Base-by-base conservation (phyloP, 371 early-diverging fungal genomes). In the Mucor irregularis region DNA sequence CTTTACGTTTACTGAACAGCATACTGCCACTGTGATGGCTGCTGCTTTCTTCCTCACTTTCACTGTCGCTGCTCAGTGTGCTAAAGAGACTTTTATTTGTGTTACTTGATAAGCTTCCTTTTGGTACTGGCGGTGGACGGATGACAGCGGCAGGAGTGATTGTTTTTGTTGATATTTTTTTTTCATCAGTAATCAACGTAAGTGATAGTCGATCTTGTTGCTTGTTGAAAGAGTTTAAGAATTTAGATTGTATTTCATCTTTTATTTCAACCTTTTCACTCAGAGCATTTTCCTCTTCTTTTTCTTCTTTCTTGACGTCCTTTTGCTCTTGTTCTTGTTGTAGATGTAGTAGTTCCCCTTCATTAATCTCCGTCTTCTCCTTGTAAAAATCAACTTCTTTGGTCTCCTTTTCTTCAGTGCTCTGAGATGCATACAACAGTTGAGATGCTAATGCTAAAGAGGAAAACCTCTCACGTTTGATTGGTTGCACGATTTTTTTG, bases 361-460 rank as follows among this genome's bases (percentile, higher is more conserved):
- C 17, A 19, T 51, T 14, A 11, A 28, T 21, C 13, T 19, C n/a
- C 7, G 29, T 14, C 22, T 51, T 37, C 13, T 17, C 29, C 28
- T 51, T 37, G 19, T 19, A 10, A 29, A 14, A n/a, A n/a, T n/a
- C n/a, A n/a, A n/a, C n/a, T n/a, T n/a, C n/a, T n/a, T n/a, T n/a
- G n/a, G n/a, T n/a, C n/a, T n/a, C n/a, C n/a, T n/a, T n/a, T n/a
- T n/a, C n/a, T n/a, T n/a, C n/a, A n/a, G n/a, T 29, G 31, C 33
- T 49, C 33, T 49, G 31, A 17, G 55, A 55, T 16, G 55, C 35
- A 31, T 37, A 40, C 28, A 24, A 38, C 24, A 56, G 56, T 48
- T 56, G 55, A 21, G 47, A 46, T 55, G 38, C 38, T 19, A 55
- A 55, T 25, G 38, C 14, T 34, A 55, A 46, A 21, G 55, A 29